Base-by-base conservation (phyloP, 2,329 filamentous ascomycete species). In the Ophiostoma angusticollis region DNA sequence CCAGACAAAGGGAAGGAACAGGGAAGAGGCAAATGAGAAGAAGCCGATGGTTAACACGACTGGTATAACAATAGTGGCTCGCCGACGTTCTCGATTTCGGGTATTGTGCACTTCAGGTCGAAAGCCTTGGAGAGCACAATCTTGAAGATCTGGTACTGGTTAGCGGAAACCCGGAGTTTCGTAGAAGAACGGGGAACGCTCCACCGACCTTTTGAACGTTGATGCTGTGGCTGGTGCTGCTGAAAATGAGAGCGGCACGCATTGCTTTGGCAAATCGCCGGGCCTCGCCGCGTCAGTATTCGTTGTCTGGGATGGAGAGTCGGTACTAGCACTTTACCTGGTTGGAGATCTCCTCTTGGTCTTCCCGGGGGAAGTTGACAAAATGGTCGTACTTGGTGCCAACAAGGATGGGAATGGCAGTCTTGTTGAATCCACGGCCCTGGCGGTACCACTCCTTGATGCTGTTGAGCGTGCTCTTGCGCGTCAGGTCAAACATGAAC, bases 361-460 rank as follows among this genome's bases (percentile, higher is more conserved):
- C 91, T 57, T 96, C 89, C 30, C 84, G 74, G 1, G 91, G 87
- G 54, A 98, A 95, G 63, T 96, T 98, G 61, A 98, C 89, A 64
- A 98, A 98, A 57, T 96, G 91, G 54, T 98, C 91, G 59, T 96
- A 98, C 61, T 98, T 98, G 25, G 91, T 98, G 44, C 91, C 91
- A 14, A 98, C 84, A 18, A 98, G 63, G 54, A 98, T 94, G 0
- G 91, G 91, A 50, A 98, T 98, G n/a, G 91, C 91, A 12, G 91
- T 98, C 70, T 98, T 98, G 71, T 98, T 98, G 70, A 98, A 98
- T 18, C 91, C 91, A 47, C 91, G 75, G 34, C 91, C 91, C 62
- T 98, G 91, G 40, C 91, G 76, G 58, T 98, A 98, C 91, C 91
- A 98, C 59, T 98, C 91, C 67, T 98, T 98, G 69, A 98, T 96